Evolutionary conservation across 345 rosid genomes (phyloP), one percentile per base, ranked within the genome.

Genomic region (Hirschfeldia incana): DNA sequence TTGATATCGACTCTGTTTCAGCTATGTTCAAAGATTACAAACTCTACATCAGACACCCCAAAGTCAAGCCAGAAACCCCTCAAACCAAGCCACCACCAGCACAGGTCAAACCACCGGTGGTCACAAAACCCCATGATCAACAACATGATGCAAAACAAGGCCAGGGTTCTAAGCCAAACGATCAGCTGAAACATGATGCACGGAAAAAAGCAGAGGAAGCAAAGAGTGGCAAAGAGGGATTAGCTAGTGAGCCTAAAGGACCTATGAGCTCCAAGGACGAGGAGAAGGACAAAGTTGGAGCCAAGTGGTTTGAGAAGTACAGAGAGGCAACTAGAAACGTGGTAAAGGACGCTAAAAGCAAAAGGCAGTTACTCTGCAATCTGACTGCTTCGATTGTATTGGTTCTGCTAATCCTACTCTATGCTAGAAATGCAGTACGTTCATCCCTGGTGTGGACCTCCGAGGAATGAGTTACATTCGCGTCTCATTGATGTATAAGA

Each of bases 301-400:
- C 70, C 0, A 81, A 77, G 51, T 76, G 84, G 81, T 81, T 76
- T 0, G 75, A 71, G 75, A 77, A 81, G 66, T 81, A 81, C 72
- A 76, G 55, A 68, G 81, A 76, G 57, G 81, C 81, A 66, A 72
- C 81, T 33, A 73, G 81, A 71, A 81, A 76, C 29, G 44, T 73
- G 78, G 84, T 81, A 8, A 77, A 37, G 81, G 84, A 81, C 36
- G 81, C 78, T 49, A 81, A 81, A 74, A 81, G 63, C 78, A 81
- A 81, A 77, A 62, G 67, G 42, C 65, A 81, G 33, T 49, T 76
- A 76, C 21, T 81, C 29, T 76, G 83, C 80, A 81, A 81, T 73
- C 30, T 81, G 78, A 81, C 76, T 60, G 84, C 78, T 71, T 73
- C 80, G 33, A 10, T 81, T 63, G 11, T n/a, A n/a, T 72, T 81